Evolutionary conservation across 345 rosid species (phyloP).

Genomic region (Arabis alpina): DNA sequence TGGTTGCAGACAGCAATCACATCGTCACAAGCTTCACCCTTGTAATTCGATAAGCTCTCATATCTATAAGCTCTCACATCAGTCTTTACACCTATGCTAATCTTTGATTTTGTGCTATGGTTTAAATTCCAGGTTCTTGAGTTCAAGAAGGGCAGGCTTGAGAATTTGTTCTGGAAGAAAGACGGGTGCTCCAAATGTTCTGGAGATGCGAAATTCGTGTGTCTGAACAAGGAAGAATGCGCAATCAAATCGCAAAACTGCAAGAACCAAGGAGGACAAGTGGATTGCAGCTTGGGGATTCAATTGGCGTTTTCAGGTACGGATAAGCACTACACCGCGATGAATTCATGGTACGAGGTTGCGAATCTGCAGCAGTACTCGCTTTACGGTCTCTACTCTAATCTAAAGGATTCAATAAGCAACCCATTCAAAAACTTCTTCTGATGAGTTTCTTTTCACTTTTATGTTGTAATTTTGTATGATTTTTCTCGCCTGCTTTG

Average conservation of each 20-base stretch:
- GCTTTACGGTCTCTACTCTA: conserved; percentile 80
- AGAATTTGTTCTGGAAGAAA: conserved; percentile 94
- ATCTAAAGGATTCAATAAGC: conserved; percentile 74
- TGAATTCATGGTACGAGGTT: conserved; percentile 98
- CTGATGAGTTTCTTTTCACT: conserved; percentile 41
- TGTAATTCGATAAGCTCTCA: conserved; percentile 56
- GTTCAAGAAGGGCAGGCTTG: conserved; percentile 87
- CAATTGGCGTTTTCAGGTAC: conserved; percentile 97
- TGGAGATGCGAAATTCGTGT: conserved; percentile 59
- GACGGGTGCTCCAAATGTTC: conserved; percentile 88
- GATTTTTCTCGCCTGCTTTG: conserved; percentile 20
- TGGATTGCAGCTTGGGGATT: conserved; percentile 94
- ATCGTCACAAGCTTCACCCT: conserved; percentile 92
- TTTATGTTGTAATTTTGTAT: conserved; percentile 28
- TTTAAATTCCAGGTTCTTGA: conserved; percentile 71
- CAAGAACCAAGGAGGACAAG: conserved; percentile 68
- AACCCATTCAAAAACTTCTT: conserved; percentile 68
- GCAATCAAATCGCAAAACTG: conserved; percentile 73
- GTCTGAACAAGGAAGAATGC: conserved; percentile 86
- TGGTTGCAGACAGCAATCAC: conserved; percentile 74
- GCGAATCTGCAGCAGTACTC: conserved; percentile 93
- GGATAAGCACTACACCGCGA: conserved; percentile 78
- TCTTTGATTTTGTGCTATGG: neutral
- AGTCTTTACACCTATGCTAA: neutral
- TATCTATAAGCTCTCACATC: neutral